Base-by-base conservation (phyloP, 768 basidiomycete genomes). In the Arthromyces matolae region DNA sequence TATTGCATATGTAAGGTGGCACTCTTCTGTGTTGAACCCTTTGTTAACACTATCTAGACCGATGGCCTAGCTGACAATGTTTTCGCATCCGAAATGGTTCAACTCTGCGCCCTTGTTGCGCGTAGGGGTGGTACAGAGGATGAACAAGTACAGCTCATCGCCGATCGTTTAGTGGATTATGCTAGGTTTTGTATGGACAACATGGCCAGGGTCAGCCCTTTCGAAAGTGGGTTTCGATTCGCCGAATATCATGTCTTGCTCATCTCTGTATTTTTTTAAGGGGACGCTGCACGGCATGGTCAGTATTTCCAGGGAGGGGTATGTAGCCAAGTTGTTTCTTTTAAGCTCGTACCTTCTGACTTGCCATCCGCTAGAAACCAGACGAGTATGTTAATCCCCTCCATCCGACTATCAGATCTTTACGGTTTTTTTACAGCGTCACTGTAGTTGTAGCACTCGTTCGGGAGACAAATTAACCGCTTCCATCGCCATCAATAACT, bases 281-380 rank as follows among this genome's bases (percentile, higher is more conserved):
- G 74, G 49, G 79, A 83, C 25, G 86, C 88, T 14, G 77, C 79
- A 1, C 72, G 81, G 44, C 76, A 84, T 53, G 83, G 82, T 10
- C 74, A 81, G 68, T 69, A 72, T 49, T 87, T 79, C 64, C 71
- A 73, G 56, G 88, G 88, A 57, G 88, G 88, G 59, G 88, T 90
- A 61, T 65, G 87, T 80, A 5, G 37, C 19, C n/a, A 9, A 31
- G 19, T 16, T 36, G 5, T 13, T 56, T 29, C 33, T 51, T 31
- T 35, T 42, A 39, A 24, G 42, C 36, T 47, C 14, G 57, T 45
- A 43, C 34, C 45, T 52, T 23, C 58, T 34, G 28, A 1, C 50
- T 39, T 42, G 22, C 34, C 39, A 22, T 51, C 35, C 52, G 28
- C 39, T 59, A 90, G 88, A 90, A 91, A 81, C 62, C 81, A 38